These are phyloP conservation scores for Nepenthes gracilis DNA, from an alignment of 148 eudicot species.

Conservation along the genomic window DNA sequence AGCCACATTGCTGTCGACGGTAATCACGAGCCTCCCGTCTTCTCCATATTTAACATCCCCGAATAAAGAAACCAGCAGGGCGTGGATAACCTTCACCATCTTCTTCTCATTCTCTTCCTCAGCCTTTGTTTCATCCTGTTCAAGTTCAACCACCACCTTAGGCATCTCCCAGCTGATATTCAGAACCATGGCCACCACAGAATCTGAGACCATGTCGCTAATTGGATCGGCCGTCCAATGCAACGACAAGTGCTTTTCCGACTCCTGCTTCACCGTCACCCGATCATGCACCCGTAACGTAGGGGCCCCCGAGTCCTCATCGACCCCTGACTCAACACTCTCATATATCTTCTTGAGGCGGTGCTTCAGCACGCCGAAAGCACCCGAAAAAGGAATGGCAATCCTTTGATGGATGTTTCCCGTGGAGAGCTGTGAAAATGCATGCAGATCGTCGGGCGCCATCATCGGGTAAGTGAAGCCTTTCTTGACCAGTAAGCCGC, in stretches of 20 bases:
- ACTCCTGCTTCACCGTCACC: slow-evolving; percentile 68
- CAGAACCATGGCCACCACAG: slow-evolving; percentile 72
- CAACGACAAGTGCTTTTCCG: slow-evolving; percentile 71
- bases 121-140: slow-evolving; percentile 37
- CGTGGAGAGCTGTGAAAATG: slow-evolving; percentile 86
- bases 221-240: slow-evolving; percentile 88
- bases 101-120: slow-evolving; percentile 65
- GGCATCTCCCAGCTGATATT: slow-evolving; percentile 84
- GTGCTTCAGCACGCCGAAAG: slow-evolving; percentile 67
- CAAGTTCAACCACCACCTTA: slow-evolving; percentile 54
- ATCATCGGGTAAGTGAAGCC: slow-evolving; percentile 93
- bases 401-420: slow-evolving; percentile 72
- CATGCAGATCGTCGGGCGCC: slow-evolving; percentile 85
- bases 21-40: slow-evolving; percentile 58
- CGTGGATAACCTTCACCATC: slow-evolving; percentile 55
- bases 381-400: slow-evolving; percentile 82
- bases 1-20: slow-evolving; percentile 62
- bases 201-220: slow-evolving; percentile 92
- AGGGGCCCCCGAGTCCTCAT: slow-evolving; percentile 53
- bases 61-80: slow-evolving; percentile 66
- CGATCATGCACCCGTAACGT: slow-evolving; percentile 56
- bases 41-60: slow-evolving; percentile 79
- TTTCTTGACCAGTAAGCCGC: slow-evolving; percentile 78
- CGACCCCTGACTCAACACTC: slow-evolving; percentile 54
- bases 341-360: slow-evolving; percentile 80